Conservation (phyloP, 2,329 filamentous ascomycete genomes). For the Berkeleyomyces basicola region DNA sequence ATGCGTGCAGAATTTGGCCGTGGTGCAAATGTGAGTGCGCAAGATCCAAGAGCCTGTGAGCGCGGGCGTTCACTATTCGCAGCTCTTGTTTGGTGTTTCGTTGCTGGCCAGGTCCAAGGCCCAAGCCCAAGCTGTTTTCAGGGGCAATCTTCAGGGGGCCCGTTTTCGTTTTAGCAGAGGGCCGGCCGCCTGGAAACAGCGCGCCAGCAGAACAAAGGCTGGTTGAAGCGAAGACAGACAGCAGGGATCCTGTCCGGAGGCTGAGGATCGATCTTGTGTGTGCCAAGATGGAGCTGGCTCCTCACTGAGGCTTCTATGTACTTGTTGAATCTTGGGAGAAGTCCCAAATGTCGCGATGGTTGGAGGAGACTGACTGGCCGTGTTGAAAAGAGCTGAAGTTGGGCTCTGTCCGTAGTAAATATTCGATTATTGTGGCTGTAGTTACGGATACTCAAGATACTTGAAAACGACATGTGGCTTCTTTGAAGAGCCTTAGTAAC, state of each 20-base stretch:
- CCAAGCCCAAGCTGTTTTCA: conserved; percentile 1
- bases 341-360: no score
- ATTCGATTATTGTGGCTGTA: not conserved
- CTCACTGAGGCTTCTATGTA: no score
- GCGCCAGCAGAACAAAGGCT: not conserved
- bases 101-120: not conserved
- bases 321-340: no score
- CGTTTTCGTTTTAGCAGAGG: not conserved
- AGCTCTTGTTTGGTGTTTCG: not conserved
- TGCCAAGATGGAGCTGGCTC: not conserved
- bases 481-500: not conserved
- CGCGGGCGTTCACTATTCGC: not conserved
- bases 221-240: not conserved
- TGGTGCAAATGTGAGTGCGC: no score
- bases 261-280: not conserved
- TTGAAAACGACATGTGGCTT: not conserved
- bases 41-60: no score
- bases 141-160: not conserved
- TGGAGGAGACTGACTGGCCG: no score
- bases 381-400: no score
- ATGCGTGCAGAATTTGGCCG: no score
- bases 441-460: not conserved
- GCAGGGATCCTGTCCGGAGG: not conserved
- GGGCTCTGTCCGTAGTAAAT: not conserved
- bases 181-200: not conserved